Conservation (phyloP, 768 basidiomycete genomes). For the Serendipita sp. region DNA sequence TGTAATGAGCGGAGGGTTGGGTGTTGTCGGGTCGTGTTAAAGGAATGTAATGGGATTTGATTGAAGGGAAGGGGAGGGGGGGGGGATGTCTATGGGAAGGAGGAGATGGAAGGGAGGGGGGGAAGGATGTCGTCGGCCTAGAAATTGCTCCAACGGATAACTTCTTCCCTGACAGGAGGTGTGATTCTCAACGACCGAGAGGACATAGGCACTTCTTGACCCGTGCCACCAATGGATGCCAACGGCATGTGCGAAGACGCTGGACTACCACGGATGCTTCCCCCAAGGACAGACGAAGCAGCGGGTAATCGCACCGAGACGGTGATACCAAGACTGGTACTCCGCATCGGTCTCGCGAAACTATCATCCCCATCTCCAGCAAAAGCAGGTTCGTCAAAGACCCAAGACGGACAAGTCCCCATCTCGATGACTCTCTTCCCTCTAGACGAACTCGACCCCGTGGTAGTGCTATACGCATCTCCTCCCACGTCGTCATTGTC, state of each 20-base stretch:
- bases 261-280: neutral
- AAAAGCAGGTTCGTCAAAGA: conserved; percentile 24
- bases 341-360: conserved; percentile 39
- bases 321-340: conserved; percentile 44
- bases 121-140: neutral
- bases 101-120: no score
- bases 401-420: conserved; percentile 64
- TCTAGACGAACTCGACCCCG: neutral
- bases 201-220: neutral
- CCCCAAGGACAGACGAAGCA: neutral
- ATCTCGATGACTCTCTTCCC: conserved; percentile 25
- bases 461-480: neutral
- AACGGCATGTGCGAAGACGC: neutral
- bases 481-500: neutral
- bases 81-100: no score
- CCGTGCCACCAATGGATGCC: neutral
- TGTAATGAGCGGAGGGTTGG: no score
- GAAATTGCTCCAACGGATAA: conserved; percentile 1
- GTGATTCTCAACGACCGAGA: neutral
- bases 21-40: no score
- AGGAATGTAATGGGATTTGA: no score
- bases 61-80: no score
- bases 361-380: neutral
- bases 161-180: neutral
- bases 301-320: conserved; percentile 17